These are phyloP conservation scores for Aspergillus kassunensis DNA, from an alignment of 495 filamentous ascomycete species.

Conservation along the genomic window DNA sequence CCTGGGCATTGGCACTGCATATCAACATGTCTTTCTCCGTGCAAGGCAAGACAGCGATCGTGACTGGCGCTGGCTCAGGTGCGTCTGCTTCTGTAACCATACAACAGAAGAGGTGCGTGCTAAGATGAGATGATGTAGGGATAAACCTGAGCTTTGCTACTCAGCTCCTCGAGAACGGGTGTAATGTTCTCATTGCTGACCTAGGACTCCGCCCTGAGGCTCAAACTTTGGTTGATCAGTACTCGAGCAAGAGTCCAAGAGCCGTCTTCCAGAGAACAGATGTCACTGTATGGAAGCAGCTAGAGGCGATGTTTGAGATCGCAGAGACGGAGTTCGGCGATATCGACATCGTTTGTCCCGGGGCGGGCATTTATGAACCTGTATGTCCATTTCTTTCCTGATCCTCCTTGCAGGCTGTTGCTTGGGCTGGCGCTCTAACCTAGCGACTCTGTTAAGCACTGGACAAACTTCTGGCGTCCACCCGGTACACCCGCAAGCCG, in stretches of 20 bases:
- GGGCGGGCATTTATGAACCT: slow-evolving; percentile 67
- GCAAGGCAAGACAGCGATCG: slow-evolving; percentile 60
- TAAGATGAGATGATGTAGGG: slow-evolving; percentile 21
- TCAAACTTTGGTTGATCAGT: slow-evolving; percentile 49
- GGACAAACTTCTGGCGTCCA: slow-evolving; percentile 65
- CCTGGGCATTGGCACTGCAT: too few species aligned
- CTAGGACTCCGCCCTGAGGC: slow-evolving; percentile 62
- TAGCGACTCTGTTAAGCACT: slow-evolving; percentile 32
- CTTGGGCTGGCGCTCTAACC: neutral
- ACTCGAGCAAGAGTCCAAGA: slow-evolving; percentile 37
- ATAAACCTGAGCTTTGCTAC: slow-evolving; percentile 58
- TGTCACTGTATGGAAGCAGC: slow-evolving; percentile 56
- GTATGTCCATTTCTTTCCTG: slow-evolving; percentile 28
- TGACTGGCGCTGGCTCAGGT: slow-evolving; percentile 71
- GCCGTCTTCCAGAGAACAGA: slow-evolving; percentile 62
- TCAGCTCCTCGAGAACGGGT: slow-evolving; percentile 54
- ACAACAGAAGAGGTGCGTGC: neutral
- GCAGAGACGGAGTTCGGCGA: slow-evolving; percentile 52
- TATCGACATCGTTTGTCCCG: slow-evolving; percentile 63
- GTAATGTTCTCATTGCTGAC: slow-evolving; percentile 65
- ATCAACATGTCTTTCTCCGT: slow-evolving; percentile 44
- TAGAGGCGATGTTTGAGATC: slow-evolving; percentile 54
- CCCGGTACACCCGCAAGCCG: slow-evolving; percentile 48
- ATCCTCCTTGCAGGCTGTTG: too few species aligned
- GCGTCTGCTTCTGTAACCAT: slow-evolving; percentile 14